These are phyloP conservation scores for Penicillium thymicola DNA, from an alignment of 2,329 filamentous ascomycete species.

Conservation along the genomic window DNA sequence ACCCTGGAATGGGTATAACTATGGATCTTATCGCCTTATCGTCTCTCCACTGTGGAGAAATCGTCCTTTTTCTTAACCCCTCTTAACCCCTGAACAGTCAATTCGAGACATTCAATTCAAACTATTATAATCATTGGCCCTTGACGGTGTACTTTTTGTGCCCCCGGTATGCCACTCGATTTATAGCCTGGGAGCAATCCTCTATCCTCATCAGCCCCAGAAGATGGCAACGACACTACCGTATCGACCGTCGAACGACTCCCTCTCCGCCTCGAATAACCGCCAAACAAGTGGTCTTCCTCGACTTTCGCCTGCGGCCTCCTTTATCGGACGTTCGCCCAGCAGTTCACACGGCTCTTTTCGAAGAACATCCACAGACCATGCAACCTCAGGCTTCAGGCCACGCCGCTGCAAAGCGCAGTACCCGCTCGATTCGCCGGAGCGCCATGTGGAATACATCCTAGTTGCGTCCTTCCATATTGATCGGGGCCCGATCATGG, in stretches of 20 bases:
- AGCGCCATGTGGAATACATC: conserved; percentile 99
- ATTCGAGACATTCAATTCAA: background rate
- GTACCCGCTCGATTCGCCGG: conserved; percentile 67
- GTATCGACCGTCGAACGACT: conserved; percentile 41
- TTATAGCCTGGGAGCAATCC: conserved; percentile 17
- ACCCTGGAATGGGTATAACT: background rate
- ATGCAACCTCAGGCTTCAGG: conserved; percentile 47
- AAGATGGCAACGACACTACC: conserved; percentile 39
- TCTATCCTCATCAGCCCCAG: conserved; percentile 11
- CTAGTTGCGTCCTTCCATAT: conserved; percentile 97
- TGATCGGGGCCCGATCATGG: conserved; percentile 93
- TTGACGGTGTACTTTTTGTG: background rate
- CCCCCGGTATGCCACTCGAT: conserved; percentile 15
- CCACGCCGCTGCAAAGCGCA: conserved; percentile 65
- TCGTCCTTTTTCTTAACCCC: conserved; percentile 22
- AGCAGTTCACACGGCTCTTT: conserved; percentile 45
- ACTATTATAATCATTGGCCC: conserved; percentile 1
- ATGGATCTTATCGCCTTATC: conserved; percentile 14
- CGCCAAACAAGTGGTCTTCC: conserved; percentile 52
- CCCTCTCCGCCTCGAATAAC: conserved; percentile 51
- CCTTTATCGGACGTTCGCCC: conserved; percentile 50
- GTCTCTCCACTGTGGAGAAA: conserved; percentile 29
- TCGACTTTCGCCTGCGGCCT: conserved; percentile 59
- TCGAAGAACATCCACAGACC: conserved; percentile 36
- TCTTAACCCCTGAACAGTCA: conserved; percentile 21